These are phyloP conservation scores for Dendrostoma leiphaemia DNA, from an alignment of 2,329 filamentous ascomycete genomes.

Conservation along the genomic window DNA sequence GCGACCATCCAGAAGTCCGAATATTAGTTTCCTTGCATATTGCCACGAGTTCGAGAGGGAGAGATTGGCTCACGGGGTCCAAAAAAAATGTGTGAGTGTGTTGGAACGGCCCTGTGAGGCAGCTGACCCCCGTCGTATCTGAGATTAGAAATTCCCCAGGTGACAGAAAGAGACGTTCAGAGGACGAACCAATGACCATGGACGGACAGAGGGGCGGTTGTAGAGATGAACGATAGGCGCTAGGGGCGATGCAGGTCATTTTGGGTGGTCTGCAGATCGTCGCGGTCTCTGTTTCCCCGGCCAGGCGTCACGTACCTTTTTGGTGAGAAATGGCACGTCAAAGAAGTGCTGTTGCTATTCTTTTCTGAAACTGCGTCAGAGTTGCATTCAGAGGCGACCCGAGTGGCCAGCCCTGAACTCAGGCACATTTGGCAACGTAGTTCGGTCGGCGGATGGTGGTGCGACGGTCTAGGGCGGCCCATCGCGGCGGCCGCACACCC, in stretches of 20 bases:
- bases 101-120: slow-evolving; percentile 9
- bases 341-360: slow-evolving; percentile 22
- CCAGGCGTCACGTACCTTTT: slow-evolving; percentile 13
- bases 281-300: slow-evolving; percentile 4
- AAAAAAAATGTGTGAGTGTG: slow-evolving; percentile 33
- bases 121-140: slow-evolving; percentile 4
- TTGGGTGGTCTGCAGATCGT: slow-evolving; percentile 3
- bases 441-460: not conserved
- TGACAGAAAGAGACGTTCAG: slow-evolving; percentile 3
- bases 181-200: slow-evolving; percentile 3
- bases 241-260: slow-evolving; percentile 9
- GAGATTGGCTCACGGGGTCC: slow-evolving; percentile 41
- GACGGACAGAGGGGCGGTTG: not conserved
- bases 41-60: slow-evolving; percentile 36
- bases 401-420: slow-evolving; percentile 14
- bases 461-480: slow-evolving; percentile 10
- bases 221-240: slow-evolving; percentile 8
- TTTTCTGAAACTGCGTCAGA: slow-evolving; percentile 26
- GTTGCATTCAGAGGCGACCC: slow-evolving; percentile 21
- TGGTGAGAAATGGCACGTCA: slow-evolving; percentile 2
- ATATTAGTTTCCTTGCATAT: slow-evolving; percentile 25
- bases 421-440: slow-evolving; percentile 9
- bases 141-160: slow-evolving; percentile 8
- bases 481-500: slow-evolving; percentile 15
- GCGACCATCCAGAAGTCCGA: slow-evolving; percentile 21